A percentile compares a stretch with the other conserved stretches of the same genome.
Evolutionary conservation across 2,329 filamentous ascomycete genomes (phyloP).

Genomic region (Aspergillus luchuensis): DNA sequence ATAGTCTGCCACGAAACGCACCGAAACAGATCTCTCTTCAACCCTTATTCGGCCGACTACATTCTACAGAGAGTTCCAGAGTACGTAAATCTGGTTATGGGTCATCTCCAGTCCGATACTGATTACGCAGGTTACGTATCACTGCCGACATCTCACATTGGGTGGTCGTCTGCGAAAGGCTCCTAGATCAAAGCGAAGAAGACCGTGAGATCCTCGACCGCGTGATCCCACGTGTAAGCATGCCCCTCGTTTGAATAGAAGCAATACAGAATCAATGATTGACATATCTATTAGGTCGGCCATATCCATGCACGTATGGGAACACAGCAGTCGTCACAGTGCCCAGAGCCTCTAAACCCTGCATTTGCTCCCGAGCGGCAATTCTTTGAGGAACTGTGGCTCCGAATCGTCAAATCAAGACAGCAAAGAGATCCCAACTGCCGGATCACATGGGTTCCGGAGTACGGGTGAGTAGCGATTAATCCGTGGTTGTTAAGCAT

Average conservation of each 20-base stretch:
- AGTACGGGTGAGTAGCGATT: conserved; percentile 14
- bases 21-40: conserved; percentile 36
- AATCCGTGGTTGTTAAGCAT: not conserved
- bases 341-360: conserved; percentile 37
- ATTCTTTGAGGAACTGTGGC: conserved; percentile 36
- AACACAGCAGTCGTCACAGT: conserved; percentile 42
- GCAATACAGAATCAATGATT: not conserved
- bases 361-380: conserved; percentile 31
- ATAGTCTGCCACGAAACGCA: conserved; percentile 39
- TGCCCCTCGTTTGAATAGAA: accelerated
- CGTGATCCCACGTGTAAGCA: conserved; percentile 35
- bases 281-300: conserved; percentile 26
- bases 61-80: conserved; percentile 34
- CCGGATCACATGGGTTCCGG: conserved; percentile 16
- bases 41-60: conserved; percentile 31
- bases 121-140: conserved; percentile 17
- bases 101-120: not conserved
- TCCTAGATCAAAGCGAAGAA: conserved; percentile 23
- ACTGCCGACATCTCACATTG: conserved; percentile 30
- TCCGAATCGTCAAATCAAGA: conserved; percentile 15
- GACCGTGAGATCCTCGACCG: conserved; percentile 22
- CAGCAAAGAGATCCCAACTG: not conserved
- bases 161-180: conserved; percentile 25
- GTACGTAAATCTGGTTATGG: conserved; percentile 17
- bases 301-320: conserved; percentile 42